Evolutionary conservation across 208 protist species (phyloP).

Genomic region (Trypanosoma melophagium): DNA sequence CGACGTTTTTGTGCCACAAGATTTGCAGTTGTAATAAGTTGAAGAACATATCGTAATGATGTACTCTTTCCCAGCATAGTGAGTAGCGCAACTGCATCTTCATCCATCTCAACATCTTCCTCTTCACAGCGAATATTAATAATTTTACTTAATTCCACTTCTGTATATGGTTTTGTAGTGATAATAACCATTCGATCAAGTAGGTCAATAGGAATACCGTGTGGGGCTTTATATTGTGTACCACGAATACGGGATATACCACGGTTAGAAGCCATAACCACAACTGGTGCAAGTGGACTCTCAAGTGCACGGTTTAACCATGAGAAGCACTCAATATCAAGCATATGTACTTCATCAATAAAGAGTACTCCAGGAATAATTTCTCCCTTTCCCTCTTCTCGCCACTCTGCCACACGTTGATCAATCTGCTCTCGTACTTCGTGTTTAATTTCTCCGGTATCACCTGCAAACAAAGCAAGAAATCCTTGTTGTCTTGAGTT

Average conservation of each 20-base stretch:
- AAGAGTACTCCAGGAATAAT: conserved; percentile 98
- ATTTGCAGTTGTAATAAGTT: conserved; percentile 98
- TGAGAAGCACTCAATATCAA: conserved; percentile 99
- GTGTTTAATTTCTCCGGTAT: conserved; percentile 99
- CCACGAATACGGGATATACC: conserved; percentile 99
- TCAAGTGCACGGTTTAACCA: conserved; percentile 99
- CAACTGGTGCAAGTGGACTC: conserved; percentile 96
- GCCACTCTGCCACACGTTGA: conserved; percentile 99
- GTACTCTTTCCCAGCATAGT: conserved; percentile 95
- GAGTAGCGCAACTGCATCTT: conserved; percentile 95
- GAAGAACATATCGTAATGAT: conserved; percentile 99
- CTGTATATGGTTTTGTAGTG: conserved; percentile 94
- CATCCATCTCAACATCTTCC: conserved; percentile 98
- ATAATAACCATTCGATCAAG: conserved; percentile 99
- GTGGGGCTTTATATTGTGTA: conserved; percentile 97
- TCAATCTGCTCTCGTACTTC: conserved; percentile 99
- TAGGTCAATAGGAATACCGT: conserved; percentile 98
- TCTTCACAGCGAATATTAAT: conserved; percentile 98
- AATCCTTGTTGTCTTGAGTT: conserved; percentile 99
- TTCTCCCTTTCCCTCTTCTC: conserved; percentile 99
- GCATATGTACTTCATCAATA: conserved; percentile 99
- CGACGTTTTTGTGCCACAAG: conserved; percentile 96
- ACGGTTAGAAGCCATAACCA: conserved; percentile 99
- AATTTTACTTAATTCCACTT: conserved; percentile 96
- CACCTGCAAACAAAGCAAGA: conserved; percentile 99